Percentiles rank a stretch among this genome's conserved stretches.
phyloP scores from a whole-genome alignment of 2,329 filamentous ascomycete genomes.

The Xylariaceae sp. region DNA sequence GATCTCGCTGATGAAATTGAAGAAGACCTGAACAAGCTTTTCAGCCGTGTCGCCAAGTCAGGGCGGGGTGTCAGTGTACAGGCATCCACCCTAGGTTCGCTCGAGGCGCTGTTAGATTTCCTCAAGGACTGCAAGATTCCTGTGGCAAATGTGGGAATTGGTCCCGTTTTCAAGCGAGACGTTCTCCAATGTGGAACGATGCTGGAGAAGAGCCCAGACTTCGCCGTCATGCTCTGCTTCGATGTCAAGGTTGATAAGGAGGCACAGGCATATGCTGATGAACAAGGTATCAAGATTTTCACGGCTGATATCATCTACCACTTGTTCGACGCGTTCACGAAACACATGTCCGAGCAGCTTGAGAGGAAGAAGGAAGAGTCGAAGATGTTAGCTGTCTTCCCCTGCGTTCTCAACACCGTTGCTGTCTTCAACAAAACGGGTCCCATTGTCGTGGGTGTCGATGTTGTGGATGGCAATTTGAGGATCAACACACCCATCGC shows the following conservation, averaged over 20 bases:
- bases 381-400: conserved; percentile 95
- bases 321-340: conserved; percentile 92
- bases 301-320: conserved; percentile 99
- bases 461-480: conserved; percentile 87
- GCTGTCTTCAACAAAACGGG: conserved; percentile 98
- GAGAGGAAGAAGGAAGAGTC: conserved; percentile 95
- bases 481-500: conserved; percentile 86
- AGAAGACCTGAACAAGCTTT: conserved; percentile 84
- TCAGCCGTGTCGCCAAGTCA: conserved; percentile 86
- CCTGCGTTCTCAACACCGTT: conserved; percentile 83
- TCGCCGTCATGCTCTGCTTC: conserved; percentile 99
- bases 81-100: conserved; percentile 92
- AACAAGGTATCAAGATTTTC: conserved; percentile 95
- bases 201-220: conserved; percentile 92
- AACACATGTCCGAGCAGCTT: conserved; percentile 82
- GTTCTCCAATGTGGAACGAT: conserved; percentile 94
- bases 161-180: conserved; percentile 96
- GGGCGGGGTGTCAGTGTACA: conserved; percentile 95
- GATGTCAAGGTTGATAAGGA: conserved; percentile 99
- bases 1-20: conserved; percentile 96
- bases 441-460: conserved; percentile 92
- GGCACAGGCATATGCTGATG: conserved; percentile 82
- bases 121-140: conserved; percentile 94
- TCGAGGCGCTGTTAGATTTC: conserved; percentile 96
- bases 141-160: conserved; percentile 94